Base-by-base conservation (phyloP, 805 yeast species). In the Metschnikowia vanudenii region DNA sequence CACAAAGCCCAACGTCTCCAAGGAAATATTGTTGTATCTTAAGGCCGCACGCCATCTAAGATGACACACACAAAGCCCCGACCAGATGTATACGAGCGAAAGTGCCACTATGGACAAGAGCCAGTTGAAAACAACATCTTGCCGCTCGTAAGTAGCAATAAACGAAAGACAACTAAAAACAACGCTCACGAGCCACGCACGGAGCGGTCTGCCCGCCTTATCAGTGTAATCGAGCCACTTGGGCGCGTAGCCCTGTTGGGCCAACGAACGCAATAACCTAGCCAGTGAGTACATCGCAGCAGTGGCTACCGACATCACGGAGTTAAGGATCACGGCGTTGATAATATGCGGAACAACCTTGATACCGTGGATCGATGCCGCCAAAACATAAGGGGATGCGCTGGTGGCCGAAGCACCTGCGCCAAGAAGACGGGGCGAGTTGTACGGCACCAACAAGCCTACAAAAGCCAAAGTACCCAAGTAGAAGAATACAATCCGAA, bases 391-490 rank as follows among this genome's bases (percentile, higher is more conserved):
- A 2, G 67, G 65, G 10, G 67, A 62, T 20, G 57, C 52, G 41
- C 63, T 62, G 22, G 71, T 54, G 37, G 61, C 59, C 39, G 65
- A 56, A 36, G 64, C 59, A 20, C 66, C 56, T 3, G 67, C 51
- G 20, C 74, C 73, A 67, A 70, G 57, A 38, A 70, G 63, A 37
- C 58, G 45, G 13, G 55, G 63, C 14, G 69, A 61, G 49, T 53
- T 56, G 39, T 63, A 54, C 6, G 75, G 75, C 37, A 70, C 75
- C 37, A 70, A 60, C 46, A 70, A 61, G 7, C 74, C 74, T 20
- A 63, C 67, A 33, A 71, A 58, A 13, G 61, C 55, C 53, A 71
- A 66, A n/a, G 73, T 60, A 40, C 74, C 74, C 57, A 71, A 60
- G 54, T 69, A 71, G 52, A 71, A 63, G 47, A 70, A 52, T 26